Base-by-base conservation (phyloP, 192 early-diverging fungal species). In the Funneliformis geosporum region DNA sequence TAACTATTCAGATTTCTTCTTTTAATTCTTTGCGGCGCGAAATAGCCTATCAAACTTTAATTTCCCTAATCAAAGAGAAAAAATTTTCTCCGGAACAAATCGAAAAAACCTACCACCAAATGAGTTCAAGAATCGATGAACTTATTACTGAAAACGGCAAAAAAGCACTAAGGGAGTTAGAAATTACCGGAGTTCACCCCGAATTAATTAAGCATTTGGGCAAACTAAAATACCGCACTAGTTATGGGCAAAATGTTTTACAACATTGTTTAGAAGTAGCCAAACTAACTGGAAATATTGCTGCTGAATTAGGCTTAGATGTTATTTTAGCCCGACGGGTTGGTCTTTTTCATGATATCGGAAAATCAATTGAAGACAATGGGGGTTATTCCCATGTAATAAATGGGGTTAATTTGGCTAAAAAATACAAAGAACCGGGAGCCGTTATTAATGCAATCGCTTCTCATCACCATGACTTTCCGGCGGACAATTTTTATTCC, bases 201-300 rank as follows among this genome's bases (percentile, higher is more conserved):
- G 67, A 69, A 23, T 69, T 69, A 40, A 39, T 69, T 4, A 69
- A 69, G 42, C 67, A 69, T 69, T 69, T 69, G 12, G 67, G 67
- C 2, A 42, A 21, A 42, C 39, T 69, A 69, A 69, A 69, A 69
- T 69, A 42, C 42, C 67, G 67, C 39, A 69, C 67, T 42, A 69
- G 67, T 69, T 69, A 69, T 14, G 67, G 67, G 6, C 67, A 69
- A 69, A 69, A 69, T 39, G 67, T 69, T 42, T n/a, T 69, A 21
- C 10, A 69, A 42, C 67, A 69, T 69, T 69, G 8, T n/a, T 2
- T 69, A 6, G 67, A 69, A 69, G 67, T 69, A 39, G 67, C 67
- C 38, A 69, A 69, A 6, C 42, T 69, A 40, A 14, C 67, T 0
- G 67, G 67, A 42, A 69, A 21, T 23, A 69, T 69, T 27, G 67